Evolutionary conservation across 2,329 filamentous ascomycete genomes (phyloP).

Genomic region (Aspergillus ustus): DNA sequence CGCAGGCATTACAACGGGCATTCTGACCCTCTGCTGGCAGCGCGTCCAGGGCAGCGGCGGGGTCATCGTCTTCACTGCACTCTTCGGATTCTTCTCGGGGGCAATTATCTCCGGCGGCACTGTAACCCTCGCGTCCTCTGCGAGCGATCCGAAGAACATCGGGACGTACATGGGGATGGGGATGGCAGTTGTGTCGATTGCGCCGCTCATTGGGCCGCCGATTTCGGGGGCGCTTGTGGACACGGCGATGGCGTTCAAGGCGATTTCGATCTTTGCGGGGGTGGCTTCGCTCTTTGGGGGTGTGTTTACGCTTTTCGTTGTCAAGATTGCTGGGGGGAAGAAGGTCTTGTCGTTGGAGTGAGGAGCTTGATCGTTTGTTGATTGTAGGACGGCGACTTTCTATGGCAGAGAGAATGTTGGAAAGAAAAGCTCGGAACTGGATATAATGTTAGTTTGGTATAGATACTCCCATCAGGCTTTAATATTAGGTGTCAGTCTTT

Average conservation of each 20-base stretch:
- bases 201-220: constrained; percentile 12
- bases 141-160: constrained; percentile 22
- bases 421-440: neutral
- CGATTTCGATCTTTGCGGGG: constrained; percentile 8
- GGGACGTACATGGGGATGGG: constrained; percentile 30
- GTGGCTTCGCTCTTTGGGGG: constrained; percentile 6
- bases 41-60: constrained; percentile 27
- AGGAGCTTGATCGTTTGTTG: neutral
- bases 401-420: too few relatives aligned
- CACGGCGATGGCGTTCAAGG: neutral
- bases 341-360: constrained; percentile 3
- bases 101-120: constrained; percentile 35
- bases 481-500: neutral
- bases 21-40: constrained; percentile 38
- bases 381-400: too few relatives aligned
- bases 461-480: neutral
- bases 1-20: constrained; percentile 30
- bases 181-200: constrained; percentile 17
- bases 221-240: constrained; percentile 14
- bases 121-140: constrained; percentile 21
- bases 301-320: constrained; percentile 1
- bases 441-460: neutral
- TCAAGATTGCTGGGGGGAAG: constrained; percentile 7
- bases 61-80: constrained; percentile 36
- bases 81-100: constrained; percentile 42